Percentiles rank a stretch among this genome's conserved stretches.
These are phyloP conservation scores for Ambispora gerdemannii DNA, from an alignment of 192 early-diverging fungal genomes.

Conservation along the genomic window DNA sequence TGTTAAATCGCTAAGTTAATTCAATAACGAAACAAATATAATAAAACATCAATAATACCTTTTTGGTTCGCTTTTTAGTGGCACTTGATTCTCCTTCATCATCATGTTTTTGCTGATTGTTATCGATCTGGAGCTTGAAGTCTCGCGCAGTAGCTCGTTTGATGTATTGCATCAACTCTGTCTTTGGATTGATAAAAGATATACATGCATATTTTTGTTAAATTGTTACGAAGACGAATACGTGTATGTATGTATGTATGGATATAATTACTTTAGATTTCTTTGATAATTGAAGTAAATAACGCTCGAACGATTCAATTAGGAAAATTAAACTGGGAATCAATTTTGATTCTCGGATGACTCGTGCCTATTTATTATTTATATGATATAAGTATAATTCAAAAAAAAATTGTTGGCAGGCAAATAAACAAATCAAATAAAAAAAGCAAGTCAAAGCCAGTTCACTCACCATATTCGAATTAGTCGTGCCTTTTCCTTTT, in stretches of 20 bases:
- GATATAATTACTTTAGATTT: conserved; percentile 57
- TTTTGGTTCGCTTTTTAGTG: conserved; percentile 8
- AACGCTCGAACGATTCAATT: conserved; percentile 75
- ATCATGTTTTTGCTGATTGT: conserved; percentile 41
- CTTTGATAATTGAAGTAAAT: conserved; percentile 63
- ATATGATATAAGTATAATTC: no score
- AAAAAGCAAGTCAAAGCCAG: conserved; percentile 18
- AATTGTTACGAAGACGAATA: neutral
- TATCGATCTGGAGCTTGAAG: conserved; percentile 64
- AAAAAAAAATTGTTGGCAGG: no score
- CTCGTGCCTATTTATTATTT: conserved; percentile 57
- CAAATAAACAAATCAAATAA: no score
- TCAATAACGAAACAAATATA: no score
- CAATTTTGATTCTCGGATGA: conserved; percentile 67
- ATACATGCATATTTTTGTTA: no score
- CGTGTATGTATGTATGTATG: no score
- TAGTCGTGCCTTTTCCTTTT: conserved; percentile 35
- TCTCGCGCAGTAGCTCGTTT: conserved; percentile 77
- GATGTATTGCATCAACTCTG: conserved; percentile 68
- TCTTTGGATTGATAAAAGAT: conserved; percentile 6
- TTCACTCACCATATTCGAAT: conserved; percentile 3
- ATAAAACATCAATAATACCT: neutral
- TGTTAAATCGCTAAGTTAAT: no score
- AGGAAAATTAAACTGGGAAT: conserved; percentile 70
- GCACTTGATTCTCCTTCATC: conserved; percentile 34